Percentiles rank a stretch among this genome's conserved stretches.
These are phyloP conservation scores for Discostella stelligeroides DNA, from an alignment of 108 stramenopile genomes.

Conservation along the genomic window DNA sequence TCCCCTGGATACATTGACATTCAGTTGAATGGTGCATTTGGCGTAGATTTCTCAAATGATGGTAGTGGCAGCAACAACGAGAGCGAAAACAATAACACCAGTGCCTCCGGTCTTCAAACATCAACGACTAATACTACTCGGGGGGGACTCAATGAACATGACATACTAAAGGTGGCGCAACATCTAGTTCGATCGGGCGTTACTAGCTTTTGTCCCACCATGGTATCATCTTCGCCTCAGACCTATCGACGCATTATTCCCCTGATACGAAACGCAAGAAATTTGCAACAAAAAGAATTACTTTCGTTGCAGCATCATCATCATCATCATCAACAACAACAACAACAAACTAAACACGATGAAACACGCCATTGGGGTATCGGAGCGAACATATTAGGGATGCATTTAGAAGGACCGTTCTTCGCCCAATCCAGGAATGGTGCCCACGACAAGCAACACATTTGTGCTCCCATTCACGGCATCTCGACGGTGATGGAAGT, in stretches of 20 bases:
- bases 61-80: background rate
- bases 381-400: conserved; percentile 47
- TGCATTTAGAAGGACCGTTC: conserved; percentile 69
- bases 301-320: no score
- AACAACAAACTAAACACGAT: background rate
- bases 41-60: conserved; percentile 53
- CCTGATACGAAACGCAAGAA: conserved; percentile 7
- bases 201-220: conserved; percentile 61
- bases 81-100: no score
- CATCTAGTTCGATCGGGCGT: conserved; percentile 39
- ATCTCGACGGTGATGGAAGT: background rate
- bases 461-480: conserved; percentile 38
- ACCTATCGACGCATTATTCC: conserved; percentile 32
- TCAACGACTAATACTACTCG: no score
- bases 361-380: background rate
- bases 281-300: background rate
- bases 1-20: conserved; percentile 63
- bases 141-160: background rate
- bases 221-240: conserved; percentile 43
- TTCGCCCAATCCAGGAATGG: conserved; percentile 51
- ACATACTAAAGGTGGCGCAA: conserved; percentile 26
- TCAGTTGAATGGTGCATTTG: conserved; percentile 61
- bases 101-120: no score
- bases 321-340: background rate
- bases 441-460: conserved; percentile 50